phyloP scores from a whole-genome alignment of 2,329 filamentous ascomycete genomes.

The Botrytis byssoidea region DNA sequence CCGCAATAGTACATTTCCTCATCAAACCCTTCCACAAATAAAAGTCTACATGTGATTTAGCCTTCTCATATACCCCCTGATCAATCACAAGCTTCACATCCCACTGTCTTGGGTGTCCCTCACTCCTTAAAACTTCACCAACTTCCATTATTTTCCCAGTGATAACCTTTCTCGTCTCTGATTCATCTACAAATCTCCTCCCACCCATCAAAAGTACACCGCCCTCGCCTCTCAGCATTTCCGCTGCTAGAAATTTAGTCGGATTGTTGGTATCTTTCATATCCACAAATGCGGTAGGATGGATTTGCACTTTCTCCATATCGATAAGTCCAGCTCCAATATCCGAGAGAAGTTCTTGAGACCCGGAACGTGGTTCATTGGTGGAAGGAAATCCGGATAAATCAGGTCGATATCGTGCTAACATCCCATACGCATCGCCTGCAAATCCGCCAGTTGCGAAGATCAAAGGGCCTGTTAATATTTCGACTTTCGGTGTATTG shows the following conservation, averaged over 20 bases:
- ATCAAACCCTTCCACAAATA: slow-evolving; percentile 63
- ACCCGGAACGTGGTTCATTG: slow-evolving; percentile 57
- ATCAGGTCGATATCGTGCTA: slow-evolving; percentile 58
- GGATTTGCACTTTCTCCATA: slow-evolving; percentile 57
- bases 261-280: slow-evolving; percentile 45
- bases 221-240: slow-evolving; percentile 61
- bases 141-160: slow-evolving; percentile 51
- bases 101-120: slow-evolving; percentile 51
- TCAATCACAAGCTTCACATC: slow-evolving; percentile 58
- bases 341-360: slow-evolving; percentile 46
- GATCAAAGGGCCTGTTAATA: slow-evolving; percentile 53
- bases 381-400: slow-evolving; percentile 60
- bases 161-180: slow-evolving; percentile 57
- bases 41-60: slow-evolving; percentile 58
- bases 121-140: slow-evolving; percentile 17
- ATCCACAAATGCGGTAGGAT: slow-evolving; percentile 64
- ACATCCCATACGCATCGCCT: slow-evolving; percentile 57
- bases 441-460: slow-evolving; percentile 63
- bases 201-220: slow-evolving; percentile 55
- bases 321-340: slow-evolving; percentile 45
- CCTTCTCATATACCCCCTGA: slow-evolving; percentile 53
- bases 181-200: slow-evolving; percentile 59
- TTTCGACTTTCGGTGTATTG: slow-evolving; percentile 28
- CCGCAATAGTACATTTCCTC: slow-evolving; percentile 53
- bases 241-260: slow-evolving; percentile 63